Evolutionary conservation across 306 rosid genomes (phyloP), one percentile per base, ranked within the genome.

Genomic region (Vicia sativa): DNA sequence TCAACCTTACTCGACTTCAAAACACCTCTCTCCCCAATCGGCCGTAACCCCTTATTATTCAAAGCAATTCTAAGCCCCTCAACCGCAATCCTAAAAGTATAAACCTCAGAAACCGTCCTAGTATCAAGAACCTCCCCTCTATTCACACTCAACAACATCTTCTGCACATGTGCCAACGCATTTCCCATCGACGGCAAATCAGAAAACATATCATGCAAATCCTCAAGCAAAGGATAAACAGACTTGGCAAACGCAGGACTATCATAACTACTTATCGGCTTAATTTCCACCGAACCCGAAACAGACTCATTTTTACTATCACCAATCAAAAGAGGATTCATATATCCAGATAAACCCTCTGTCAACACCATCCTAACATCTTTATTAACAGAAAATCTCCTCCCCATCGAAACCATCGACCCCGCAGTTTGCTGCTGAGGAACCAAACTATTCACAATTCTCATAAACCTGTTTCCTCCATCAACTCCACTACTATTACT

Each of bases 1-100:
- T 81, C 83, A 18, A 64, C 35, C 55, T 72, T 75, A 48, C 26
- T 60, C 0, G 56, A 41, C 45, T 37, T 71, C 12, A 76, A 28
- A 59, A 55, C 43, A 28, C 76, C 68, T 48, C 82, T 56, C 73
- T 72, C 73, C 46, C 49, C 14, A 54, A 71, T 45, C 2, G 85
- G 84, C 15, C 23, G 63, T 3, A 82, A 77, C 48, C 86, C 95
- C 41, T 71, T 81, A 31, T 81, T 84, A 79, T 84, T 88, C 8
- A 88, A 54, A 76, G 87, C 88, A n/a, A 86, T 76, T 67, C 97
- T 84, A 49, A 91, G 84, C 79, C 81, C 90, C 86, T 91, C 97
- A 4, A 86, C 90, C 0, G 95, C 95, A 60, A 91, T 74, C 26
- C 86, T 71, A 44, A 91, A 84, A 68, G 85, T 68, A 71, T 81